phyloP scores from a whole-genome alignment of 169 alveolate genomes.

The Perkinsus olseni region DNA sequence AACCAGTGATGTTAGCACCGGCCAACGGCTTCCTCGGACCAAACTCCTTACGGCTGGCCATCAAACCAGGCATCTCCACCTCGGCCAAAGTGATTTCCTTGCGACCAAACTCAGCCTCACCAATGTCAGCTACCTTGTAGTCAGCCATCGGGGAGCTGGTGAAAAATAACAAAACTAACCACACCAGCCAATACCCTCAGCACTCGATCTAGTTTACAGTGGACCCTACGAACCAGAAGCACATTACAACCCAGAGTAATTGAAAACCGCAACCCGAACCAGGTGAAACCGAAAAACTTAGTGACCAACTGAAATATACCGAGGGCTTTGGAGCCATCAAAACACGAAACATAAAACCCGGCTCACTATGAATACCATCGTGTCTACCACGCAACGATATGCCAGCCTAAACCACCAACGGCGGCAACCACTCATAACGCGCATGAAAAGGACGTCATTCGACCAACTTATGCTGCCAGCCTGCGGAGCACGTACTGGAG shows the following conservation, averaged over 20 bases:
- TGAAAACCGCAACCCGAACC: neutral
- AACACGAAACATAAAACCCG: neutral
- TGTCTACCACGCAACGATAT: neutral
- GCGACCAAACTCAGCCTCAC: conserved; percentile 85
- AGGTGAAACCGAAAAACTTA: neutral
- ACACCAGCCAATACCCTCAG: no score
- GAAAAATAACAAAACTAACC: neutral
- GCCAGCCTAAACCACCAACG: neutral
- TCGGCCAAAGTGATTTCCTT: conserved; percentile 84
- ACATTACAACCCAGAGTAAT: no score
- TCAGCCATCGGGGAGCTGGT: neutral
- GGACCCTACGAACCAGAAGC: no score
- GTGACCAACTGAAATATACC: neutral
- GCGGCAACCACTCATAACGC: neutral
- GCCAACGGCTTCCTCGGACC: conserved; percentile 76
- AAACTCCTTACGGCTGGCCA: conserved; percentile 77
- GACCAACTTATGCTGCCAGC: conserved; percentile 26
- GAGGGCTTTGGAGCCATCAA: neutral
- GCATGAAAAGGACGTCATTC: neutral
- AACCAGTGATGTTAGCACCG: conserved; percentile 91
- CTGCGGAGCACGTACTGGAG: conserved; percentile 75
- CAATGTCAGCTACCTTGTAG: conserved; percentile 68
- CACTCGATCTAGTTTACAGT: no score
- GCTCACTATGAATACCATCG: neutral
- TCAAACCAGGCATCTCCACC: conserved; percentile 94